A percentile compares a stretch with the other conserved stretches of the same genome.
phyloP scores from a whole-genome alignment of 2,329 filamentous ascomycete species.

The Verticillium albo-atrum region DNA sequence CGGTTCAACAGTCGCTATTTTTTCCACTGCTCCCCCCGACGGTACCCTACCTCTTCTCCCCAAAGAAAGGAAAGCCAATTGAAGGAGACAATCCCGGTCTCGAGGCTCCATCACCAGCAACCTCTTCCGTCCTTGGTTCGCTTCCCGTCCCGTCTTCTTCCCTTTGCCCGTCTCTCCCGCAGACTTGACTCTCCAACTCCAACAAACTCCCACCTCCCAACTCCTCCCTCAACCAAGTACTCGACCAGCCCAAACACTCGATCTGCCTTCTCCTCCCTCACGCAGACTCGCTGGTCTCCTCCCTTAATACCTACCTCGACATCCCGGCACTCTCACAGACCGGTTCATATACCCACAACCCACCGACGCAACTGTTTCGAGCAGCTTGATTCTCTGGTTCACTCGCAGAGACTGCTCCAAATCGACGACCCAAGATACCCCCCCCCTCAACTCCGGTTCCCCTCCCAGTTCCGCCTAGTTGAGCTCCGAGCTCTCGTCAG shows the following conservation, averaged over 20 bases:
- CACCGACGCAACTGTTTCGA: not conserved
- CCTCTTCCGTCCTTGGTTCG: not conserved
- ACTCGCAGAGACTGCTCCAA: not conserved
- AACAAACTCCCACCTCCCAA: conserved; percentile 1
- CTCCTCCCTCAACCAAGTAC: conserved; percentile 3
- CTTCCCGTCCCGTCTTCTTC: conserved; percentile 8
- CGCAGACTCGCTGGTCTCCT: conserved; percentile 5
- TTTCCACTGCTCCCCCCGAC: conserved; percentile 3
- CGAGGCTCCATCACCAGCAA: not conserved
- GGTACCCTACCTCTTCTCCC: not conserved
- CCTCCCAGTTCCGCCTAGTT: conserved; percentile 11
- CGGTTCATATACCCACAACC: not conserved
- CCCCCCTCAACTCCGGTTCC: conserved; percentile 7
- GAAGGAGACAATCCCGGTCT: not conserved
- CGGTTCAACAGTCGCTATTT: conserved; percentile 16
- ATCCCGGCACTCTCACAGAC: not conserved
- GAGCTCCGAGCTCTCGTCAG: conserved; percentile 12
- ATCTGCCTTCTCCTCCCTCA: conserved; percentile 9
- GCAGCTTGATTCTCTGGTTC: not conserved
- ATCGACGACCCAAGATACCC: conserved; percentile 7
- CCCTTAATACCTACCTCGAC: not conserved
- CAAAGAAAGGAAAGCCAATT: conserved; percentile 1
- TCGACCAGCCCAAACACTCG: not conserved
- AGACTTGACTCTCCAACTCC: not conserved
- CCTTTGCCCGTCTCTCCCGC: conserved; percentile 7